Evolutionary conservation across 2,329 filamentous ascomycete species (phyloP).

Genomic region (Xylariaceae sp.): DNA sequence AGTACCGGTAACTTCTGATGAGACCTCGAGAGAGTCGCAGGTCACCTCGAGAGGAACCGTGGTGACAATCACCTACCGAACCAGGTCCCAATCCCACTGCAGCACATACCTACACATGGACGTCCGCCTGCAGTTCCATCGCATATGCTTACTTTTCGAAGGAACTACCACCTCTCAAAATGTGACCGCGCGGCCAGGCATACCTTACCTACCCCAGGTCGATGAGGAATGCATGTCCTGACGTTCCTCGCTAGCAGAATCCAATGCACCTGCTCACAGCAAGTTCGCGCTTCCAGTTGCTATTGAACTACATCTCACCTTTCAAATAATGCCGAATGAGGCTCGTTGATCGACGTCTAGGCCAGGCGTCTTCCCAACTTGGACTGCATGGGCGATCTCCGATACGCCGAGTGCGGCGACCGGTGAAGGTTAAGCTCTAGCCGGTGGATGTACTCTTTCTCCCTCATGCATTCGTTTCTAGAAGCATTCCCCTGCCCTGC

Average conservation of each 20-base stretch:
- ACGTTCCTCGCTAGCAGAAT: no score
- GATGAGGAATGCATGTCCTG: no score
- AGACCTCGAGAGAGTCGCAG: background rate
- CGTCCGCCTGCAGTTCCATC: slow-evolving; percentile 20
- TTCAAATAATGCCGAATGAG: no score
- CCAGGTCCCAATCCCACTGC: slow-evolving; percentile 16
- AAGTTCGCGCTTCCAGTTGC: no score
- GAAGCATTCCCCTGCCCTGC: no score
- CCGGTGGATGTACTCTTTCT: no score
- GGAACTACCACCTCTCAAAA: background rate
- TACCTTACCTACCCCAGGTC: no score
- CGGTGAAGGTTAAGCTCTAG: no score
- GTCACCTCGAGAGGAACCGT: background rate
- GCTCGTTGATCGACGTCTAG: slow-evolving; percentile 18
- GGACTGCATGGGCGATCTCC: slow-evolving; percentile 1
- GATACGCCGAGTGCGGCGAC: background rate
- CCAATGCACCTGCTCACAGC: no score
- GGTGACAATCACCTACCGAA: slow-evolving; percentile 20
- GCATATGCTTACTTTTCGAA: slow-evolving; percentile 12
- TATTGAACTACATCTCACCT: no score
- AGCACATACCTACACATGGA: slow-evolving; percentile 10
- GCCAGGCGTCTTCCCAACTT: background rate
- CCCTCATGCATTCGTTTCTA: no score
- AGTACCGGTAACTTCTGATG: background rate
- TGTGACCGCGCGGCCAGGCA: no score